These are phyloP conservation scores for Blepharisma undulans DNA, from an alignment of 169 alveolate species.

Conservation along the genomic window DNA sequence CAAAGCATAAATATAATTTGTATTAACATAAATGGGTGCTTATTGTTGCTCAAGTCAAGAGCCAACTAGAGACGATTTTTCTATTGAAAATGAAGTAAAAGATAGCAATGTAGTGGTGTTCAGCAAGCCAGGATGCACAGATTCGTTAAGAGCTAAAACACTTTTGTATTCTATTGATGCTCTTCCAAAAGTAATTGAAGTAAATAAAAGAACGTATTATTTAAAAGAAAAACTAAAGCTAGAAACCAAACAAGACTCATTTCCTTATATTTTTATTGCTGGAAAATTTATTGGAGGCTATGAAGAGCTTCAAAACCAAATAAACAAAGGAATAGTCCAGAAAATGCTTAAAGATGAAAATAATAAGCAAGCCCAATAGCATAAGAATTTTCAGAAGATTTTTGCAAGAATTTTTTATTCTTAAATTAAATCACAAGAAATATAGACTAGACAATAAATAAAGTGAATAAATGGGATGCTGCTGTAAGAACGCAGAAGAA, in stretches of 20 bases:
- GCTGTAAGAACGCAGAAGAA: neutral
- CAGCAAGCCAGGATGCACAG: neutral
- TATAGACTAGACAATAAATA: neutral
- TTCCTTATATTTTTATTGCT: constrained; percentile 6
- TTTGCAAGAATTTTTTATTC: neutral
- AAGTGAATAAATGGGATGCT: neutral
- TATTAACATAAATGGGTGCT: neutral
- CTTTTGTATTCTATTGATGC: neutral
- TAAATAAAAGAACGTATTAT: neutral
- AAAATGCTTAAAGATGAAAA: constrained; percentile 20
- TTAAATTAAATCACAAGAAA: neutral
- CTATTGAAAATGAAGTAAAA: neutral
- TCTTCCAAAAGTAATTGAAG: neutral
- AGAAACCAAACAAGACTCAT: neutral
- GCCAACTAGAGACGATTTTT: neutral
- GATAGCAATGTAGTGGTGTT: neutral
- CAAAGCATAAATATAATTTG: neutral
- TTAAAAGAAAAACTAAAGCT: neutral
- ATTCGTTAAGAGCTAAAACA: neutral
- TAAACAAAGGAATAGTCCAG: neutral
- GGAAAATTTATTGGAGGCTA: constrained; percentile 12
- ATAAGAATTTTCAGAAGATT: neutral
- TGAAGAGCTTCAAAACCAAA: neutral
- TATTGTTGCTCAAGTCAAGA: neutral
- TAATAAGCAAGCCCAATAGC: neutral